Conservation (phyloP, 345 rosid species). For the Dovyalis caffra region DNA sequence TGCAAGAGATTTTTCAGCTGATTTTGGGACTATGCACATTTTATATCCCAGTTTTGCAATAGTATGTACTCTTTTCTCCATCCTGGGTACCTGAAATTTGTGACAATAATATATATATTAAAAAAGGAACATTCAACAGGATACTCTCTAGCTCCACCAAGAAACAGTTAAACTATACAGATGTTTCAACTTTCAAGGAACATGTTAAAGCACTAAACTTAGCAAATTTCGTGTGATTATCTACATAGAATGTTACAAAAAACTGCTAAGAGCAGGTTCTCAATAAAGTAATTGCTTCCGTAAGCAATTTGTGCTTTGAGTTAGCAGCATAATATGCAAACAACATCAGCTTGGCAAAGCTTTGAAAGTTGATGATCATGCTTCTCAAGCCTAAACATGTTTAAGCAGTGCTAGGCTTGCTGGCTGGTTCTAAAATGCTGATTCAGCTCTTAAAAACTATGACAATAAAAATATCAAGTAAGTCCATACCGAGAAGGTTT, state of each 20-base stretch:
- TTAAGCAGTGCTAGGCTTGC: neutral
- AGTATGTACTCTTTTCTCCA: constrained; percentile 74
- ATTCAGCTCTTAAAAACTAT: neutral
- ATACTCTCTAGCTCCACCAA: neutral
- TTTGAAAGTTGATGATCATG: neutral
- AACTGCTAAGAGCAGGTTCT: too few species aligned
- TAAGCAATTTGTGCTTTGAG: neutral
- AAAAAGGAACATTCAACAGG: neutral
- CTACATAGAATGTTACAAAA: too few species aligned
- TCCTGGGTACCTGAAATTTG: constrained; percentile 58
- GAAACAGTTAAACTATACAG: neutral
- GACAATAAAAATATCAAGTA: neutral
- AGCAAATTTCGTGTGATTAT: neutral
- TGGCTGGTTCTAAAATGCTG: neutral
- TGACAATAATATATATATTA: neutral
- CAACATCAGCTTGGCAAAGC: neutral
- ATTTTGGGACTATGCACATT: constrained; percentile 68
- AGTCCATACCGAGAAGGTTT: neutral
- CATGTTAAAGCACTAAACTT: neutral
- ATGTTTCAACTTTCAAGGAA: too few species aligned
- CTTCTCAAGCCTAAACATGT: neutral
- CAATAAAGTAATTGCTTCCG: neutral
- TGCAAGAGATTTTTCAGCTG: constrained; percentile 48
- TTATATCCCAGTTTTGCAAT: constrained; percentile 75
- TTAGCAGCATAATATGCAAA: neutral